Conservation (phyloP, 1,139 yeast genomes). For the Starmera stellimalicola region DNA sequence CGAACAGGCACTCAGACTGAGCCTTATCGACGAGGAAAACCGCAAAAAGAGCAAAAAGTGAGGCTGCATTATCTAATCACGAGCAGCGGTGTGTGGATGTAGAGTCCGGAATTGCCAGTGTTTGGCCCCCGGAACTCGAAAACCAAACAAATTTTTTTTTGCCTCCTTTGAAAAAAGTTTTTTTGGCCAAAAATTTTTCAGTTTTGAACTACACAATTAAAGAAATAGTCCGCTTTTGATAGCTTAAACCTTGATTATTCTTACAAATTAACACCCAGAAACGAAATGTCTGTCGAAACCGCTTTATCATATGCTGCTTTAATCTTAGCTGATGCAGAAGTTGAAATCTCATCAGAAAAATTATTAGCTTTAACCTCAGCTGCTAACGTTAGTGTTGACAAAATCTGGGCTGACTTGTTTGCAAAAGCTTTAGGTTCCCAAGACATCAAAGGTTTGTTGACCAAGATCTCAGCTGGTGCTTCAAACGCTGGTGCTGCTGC, state of each 20-base stretch:
- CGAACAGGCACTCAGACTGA: constrained; percentile 71
- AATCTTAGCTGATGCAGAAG: constrained; percentile 77
- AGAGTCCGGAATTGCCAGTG: too few species aligned
- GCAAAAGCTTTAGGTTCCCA: constrained; percentile 76
- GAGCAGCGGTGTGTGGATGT: too few species aligned
- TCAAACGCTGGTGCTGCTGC: constrained; percentile 54
- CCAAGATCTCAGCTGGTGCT: constrained; percentile 70
- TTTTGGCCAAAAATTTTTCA: constrained; percentile 1
- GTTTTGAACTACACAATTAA: constrained; percentile 10
- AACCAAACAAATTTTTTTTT: neutral
- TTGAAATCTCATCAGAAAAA: constrained; percentile 73
- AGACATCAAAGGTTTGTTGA: constrained; percentile 67
- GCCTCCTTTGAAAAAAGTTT: too few species aligned
- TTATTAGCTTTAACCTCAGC: constrained; percentile 59
- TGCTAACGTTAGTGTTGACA: constrained; percentile 62
- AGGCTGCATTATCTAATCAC: too few species aligned
- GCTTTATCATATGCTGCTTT: constrained; percentile 84
- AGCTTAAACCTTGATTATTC: constrained; percentile 49
- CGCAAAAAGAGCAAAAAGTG: too few species aligned
- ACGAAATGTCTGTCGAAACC: constrained; percentile 73
- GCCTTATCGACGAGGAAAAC: constrained; percentile 61
- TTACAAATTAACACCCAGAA: constrained; percentile 20
- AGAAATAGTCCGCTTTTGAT: constrained; percentile 60
- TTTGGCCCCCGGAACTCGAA: too few species aligned
- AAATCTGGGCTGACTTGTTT: constrained; percentile 74